Evolutionary conservation across 2,329 filamentous ascomycete species (phyloP).

Genomic region (Colletotrichum cuscutae): DNA sequence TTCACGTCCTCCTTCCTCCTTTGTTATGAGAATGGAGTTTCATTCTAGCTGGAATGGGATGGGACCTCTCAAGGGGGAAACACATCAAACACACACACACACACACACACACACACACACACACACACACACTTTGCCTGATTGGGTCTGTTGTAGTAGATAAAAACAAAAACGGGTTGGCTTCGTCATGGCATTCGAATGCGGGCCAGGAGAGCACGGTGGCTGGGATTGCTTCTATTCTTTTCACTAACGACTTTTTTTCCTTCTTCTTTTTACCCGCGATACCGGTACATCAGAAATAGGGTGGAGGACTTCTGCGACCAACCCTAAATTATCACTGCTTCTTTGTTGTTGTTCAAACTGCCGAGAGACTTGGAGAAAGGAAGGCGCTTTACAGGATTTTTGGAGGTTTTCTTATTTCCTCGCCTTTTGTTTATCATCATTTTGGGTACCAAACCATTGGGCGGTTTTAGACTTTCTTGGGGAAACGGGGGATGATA

Average conservation of each 20-base stretch:
- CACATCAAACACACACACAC: background rate
- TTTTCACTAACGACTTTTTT: background rate
- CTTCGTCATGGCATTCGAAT: slow-evolving; percentile 20
- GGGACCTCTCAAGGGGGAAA: slow-evolving; percentile 9
- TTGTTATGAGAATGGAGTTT: slow-evolving; percentile 11
- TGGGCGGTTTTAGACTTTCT: slow-evolving; percentile 28
- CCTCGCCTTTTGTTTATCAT: background rate
- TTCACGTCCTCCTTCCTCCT: slow-evolving; percentile 7
- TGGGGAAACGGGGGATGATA: slow-evolving; percentile 12
- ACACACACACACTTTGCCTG: background rate
- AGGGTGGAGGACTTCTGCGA: slow-evolving; percentile 8
- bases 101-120: background rate
- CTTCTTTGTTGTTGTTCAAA: background rate
- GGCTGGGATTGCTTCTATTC: background rate
- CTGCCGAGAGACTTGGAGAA: slow-evolving; percentile 20
- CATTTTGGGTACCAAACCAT: slow-evolving; percentile 16
- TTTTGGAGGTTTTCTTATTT: background rate
- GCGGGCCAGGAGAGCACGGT: slow-evolving; percentile 10
- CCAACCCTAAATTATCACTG: background rate
- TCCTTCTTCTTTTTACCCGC: background rate
- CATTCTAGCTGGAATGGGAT: slow-evolving; percentile 32
- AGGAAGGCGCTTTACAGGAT: slow-evolving; percentile 27
- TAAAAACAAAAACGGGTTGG: slow-evolving; percentile 26
- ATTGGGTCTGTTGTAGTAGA: slow-evolving; percentile 26
- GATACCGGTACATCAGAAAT: slow-evolving; percentile 17